Percentiles rank a stretch among this genome's conserved stretches.
phyloP scores from a whole-genome alignment of 495 filamentous ascomycete species.

The Chaetomium cochliodes region DNA sequence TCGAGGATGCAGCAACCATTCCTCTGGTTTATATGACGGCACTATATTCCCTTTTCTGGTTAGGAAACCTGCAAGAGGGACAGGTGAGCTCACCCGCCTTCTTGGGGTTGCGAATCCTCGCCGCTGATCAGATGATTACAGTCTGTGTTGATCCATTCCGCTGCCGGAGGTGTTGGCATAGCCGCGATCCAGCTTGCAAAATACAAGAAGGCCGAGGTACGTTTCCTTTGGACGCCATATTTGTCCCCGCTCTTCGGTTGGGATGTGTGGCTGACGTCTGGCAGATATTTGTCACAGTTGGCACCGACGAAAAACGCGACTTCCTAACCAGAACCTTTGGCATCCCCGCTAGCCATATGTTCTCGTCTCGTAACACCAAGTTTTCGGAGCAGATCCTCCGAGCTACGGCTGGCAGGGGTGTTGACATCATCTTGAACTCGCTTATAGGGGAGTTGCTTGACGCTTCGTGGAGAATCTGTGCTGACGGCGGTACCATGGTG shows the following conservation, averaged over 20 bases:
- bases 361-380: constrained; percentile 25
- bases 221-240: neutral
- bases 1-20: too few relatives aligned
- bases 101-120: too few relatives aligned
- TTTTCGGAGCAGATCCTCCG: constrained; percentile 46
- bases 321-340: constrained; percentile 40
- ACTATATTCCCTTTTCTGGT: too few relatives aligned
- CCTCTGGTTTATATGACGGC: too few relatives aligned
- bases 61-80: constrained; percentile 32
- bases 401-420: constrained; percentile 47
- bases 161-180: constrained; percentile 48
- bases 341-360: constrained; percentile 46
- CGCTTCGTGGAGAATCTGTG: constrained; percentile 48
- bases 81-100: neutral
- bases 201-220: constrained; percentile 49
- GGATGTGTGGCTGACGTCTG: constrained; percentile 46
- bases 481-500: constrained; percentile 50
- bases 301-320: constrained; percentile 41
- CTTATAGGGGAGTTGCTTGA: constrained; percentile 51
- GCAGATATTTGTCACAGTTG: constrained; percentile 52
- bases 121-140: neutral
- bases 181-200: constrained; percentile 50
- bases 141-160: constrained; percentile 53
- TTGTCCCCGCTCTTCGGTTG: constrained; percentile 38
- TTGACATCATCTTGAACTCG: constrained; percentile 56